Conservation (phyloP, 768 basidiomycete genomes). For the Coprinopsis sp. region DNA sequence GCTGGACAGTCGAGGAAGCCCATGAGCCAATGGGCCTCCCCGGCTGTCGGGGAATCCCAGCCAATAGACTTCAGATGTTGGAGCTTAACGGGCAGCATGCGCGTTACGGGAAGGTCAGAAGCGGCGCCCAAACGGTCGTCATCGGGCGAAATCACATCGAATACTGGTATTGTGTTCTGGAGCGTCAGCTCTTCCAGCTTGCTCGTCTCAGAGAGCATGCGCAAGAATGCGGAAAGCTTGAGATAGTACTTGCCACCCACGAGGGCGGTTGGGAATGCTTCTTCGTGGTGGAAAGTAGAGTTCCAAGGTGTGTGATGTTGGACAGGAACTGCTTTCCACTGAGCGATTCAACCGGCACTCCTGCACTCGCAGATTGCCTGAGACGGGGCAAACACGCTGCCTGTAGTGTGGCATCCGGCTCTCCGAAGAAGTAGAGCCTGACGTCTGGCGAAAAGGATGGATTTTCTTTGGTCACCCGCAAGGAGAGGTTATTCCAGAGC, state of each 20-base stretch:
- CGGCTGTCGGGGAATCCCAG: constrained; percentile 42
- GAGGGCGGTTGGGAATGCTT: constrained; percentile 11
- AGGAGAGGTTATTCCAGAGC: too few species aligned
- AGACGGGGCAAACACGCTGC: too few species aligned
- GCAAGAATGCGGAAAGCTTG: constrained; percentile 36
- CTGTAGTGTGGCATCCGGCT: too few species aligned
- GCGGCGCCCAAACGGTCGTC: constrained; percentile 2
- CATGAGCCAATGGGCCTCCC: constrained; percentile 40
- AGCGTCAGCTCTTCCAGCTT: constrained; percentile 40
- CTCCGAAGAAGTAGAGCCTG: too few species aligned
- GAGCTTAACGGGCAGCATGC: constrained; percentile 28
- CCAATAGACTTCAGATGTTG: constrained; percentile 38
- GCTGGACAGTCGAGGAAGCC: constrained; percentile 35
- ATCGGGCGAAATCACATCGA: constrained; percentile 24
- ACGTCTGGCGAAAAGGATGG: too few species aligned
- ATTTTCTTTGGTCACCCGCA: too few species aligned
- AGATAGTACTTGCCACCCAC: constrained; percentile 30
- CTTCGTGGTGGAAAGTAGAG: constrained; percentile 33
- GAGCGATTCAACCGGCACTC: too few species aligned
- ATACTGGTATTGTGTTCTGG: constrained; percentile 36
- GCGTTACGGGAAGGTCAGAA: constrained; percentile 7
- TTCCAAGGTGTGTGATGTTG: constrained; percentile 38
- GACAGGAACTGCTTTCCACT: constrained; percentile 21
- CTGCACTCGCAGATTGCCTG: too few species aligned
- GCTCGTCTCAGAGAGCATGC: constrained; percentile 33